These are phyloP conservation scores for Phlyctochytrium arcticum DNA, from an alignment of 192 early-diverging fungal genomes.

Conservation along the genomic window DNA sequence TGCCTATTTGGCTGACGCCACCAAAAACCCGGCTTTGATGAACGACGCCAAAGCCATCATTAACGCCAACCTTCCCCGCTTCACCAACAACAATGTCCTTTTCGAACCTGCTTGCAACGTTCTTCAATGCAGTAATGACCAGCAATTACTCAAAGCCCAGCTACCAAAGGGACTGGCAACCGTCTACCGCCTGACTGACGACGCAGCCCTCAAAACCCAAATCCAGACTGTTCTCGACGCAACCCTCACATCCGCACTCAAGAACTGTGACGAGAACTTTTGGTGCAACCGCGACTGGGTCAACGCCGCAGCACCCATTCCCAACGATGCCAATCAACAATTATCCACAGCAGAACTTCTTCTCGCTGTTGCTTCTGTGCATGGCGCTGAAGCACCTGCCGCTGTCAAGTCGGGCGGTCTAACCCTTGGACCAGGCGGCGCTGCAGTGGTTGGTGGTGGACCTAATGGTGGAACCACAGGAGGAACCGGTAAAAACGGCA, in stretches of 20 bases:
- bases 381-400: conserved; percentile 16
- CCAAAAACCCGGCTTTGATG: conserved; percentile 6
- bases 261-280: conserved; percentile 22
- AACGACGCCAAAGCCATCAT: conserved; percentile 17
- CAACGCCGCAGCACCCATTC: neutral
- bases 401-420: no score
- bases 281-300: conserved; percentile 24
- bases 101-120: conserved; percentile 11
- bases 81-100: conserved; percentile 14
- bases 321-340: conserved; percentile 11
- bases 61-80: conserved; percentile 4
- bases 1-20: conserved; percentile 29
- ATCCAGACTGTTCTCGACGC: conserved; percentile 20
- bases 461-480: no score
- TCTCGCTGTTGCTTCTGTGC: conserved; percentile 11
- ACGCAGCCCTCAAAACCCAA: conserved; percentile 16
- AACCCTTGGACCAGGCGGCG: no score
- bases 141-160: conserved; percentile 1
- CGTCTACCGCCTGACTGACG: conserved; percentile 9
- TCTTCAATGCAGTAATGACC: conserved; percentile 1
- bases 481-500: no score
- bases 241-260: conserved; percentile 17
- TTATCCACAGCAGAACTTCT: conserved; percentile 14
- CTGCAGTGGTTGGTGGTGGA: no score
- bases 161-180: conserved; percentile 13